Conservation (phyloP, 2,329 filamentous ascomycete genomes). For the Aschersonia sp. region DNA sequence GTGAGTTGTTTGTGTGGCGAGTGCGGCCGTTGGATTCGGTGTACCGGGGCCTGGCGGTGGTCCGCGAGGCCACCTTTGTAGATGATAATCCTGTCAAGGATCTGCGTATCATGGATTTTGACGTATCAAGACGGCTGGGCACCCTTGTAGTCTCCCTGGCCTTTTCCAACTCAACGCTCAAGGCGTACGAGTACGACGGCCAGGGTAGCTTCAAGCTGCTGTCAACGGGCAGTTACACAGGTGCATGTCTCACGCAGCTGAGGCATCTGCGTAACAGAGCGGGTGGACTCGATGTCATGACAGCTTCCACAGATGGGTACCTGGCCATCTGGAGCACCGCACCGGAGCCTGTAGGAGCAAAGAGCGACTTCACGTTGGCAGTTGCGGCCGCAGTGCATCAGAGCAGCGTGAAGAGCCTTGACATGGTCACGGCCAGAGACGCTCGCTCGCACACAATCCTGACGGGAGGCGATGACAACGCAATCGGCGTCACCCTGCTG, state of each 20-base stretch:
- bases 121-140: conserved; percentile 24
- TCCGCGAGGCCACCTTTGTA: conserved; percentile 39
- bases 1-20: conserved; percentile 82
- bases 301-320: conserved; percentile 70
- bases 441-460: conserved; percentile 34
- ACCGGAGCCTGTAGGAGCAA: conserved; percentile 1
- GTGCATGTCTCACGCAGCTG: conserved; percentile 60
- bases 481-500: conserved; percentile 42
- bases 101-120: conserved; percentile 69
- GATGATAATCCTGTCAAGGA: conserved; percentile 42
- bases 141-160: conserved; percentile 43
- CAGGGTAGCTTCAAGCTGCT: conserved; percentile 31
- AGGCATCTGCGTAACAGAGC: conserved; percentile 22
- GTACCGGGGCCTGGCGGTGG: conserved; percentile 35
- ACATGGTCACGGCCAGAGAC: conserved; percentile 23
- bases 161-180: conserved; percentile 72
- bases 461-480: conserved; percentile 82
- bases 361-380: conserved; percentile 11
- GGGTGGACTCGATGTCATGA: conserved; percentile 32
- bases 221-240: conserved; percentile 46
- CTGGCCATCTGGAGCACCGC: conserved; percentile 25
- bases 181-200: conserved; percentile 36
- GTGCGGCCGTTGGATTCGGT: conserved; percentile 37
- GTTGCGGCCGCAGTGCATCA: conserved; percentile 49
- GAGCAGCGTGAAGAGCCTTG: conserved; percentile 59